phyloP scores from a whole-genome alignment of 75 land plant species.

The Sequoia sempervirens region DNA sequence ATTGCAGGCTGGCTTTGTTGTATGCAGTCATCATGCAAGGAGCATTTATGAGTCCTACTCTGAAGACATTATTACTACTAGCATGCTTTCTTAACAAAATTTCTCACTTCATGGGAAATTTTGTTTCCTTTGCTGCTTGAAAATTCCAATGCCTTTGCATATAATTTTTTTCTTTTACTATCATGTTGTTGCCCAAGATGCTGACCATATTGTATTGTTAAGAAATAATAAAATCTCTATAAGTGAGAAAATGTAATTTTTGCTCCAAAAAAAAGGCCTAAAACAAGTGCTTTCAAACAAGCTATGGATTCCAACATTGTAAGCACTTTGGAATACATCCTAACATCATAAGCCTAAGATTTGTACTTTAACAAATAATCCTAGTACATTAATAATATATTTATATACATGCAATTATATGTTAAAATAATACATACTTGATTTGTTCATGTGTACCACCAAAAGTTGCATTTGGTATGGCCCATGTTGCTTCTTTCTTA shows the following conservation, averaged over 20 bases:
- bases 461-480: no score
- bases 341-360: no score
- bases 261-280: no score
- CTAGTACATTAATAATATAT: no score
- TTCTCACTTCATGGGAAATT: background rate
- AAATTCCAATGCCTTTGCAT: background rate
- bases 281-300: no score
- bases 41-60: background rate
- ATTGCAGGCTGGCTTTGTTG: background rate
- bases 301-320: no score
- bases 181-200: background rate
- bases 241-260: background rate
- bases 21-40: background rate
- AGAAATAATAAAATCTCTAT: background rate
- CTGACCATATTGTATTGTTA: background rate
- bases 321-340: no score
- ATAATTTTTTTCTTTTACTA: background rate
- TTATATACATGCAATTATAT: no score
- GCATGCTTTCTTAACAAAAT: background rate
- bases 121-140: background rate
- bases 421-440: no score
- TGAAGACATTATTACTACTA: background rate
- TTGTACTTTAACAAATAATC: no score
- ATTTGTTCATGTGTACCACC: no score
- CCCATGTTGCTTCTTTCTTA: no score